Evolutionary conservation across 164 flowering plant species (phyloP), one percentile per base, ranked within the genome.

Genomic region (Cinnamomum micranthum): DNA sequence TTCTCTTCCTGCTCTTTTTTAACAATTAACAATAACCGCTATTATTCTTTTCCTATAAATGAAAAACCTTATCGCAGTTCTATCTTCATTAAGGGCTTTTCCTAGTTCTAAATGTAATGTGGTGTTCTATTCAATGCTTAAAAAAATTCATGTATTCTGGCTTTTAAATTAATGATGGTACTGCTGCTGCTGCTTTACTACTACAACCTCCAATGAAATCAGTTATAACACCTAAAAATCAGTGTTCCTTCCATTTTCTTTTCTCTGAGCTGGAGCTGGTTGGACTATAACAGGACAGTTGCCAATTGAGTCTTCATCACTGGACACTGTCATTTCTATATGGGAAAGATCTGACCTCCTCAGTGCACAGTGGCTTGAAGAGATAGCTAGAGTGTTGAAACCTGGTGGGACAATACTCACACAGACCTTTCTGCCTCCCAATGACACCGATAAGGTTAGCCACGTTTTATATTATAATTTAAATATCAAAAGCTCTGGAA

Each of bases 381-480:
- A 90, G 77, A 81, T 89, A 22, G 79, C 78, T 28, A 88, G 91
- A 82, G 89, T 84, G 31, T 67, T 92, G 81, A 91, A 87, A 84
- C 94, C 96, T 72, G 98, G 89, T 73, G 97, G 97, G 55, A 78
- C 64, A n/a, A 15, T 93, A 24, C 33, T 90, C 28, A n/a, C 89
- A 64, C 80, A 74, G 73, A 72, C 60, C 41, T 78, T 81, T 65
- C 77, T 80, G 50, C 55, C 83, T 70, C 75, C 27, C 28, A 5
- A 69, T 23, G 58, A 67, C 24, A 65, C 31, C 1, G 84, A 84
- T 62, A 74, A 84, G 85, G 88, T 87, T 79, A 65, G 55, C 47
- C 69, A 67, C n/a, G 28, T 28, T 67, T 15, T 19, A 28, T 17
- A 67, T 25, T 31, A 67, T 31, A 67, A 15, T 7, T 13, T 2